Evolutionary conservation across 169 alveolate species (phyloP).

Genomic region (Plasmodium ovale): DNA sequence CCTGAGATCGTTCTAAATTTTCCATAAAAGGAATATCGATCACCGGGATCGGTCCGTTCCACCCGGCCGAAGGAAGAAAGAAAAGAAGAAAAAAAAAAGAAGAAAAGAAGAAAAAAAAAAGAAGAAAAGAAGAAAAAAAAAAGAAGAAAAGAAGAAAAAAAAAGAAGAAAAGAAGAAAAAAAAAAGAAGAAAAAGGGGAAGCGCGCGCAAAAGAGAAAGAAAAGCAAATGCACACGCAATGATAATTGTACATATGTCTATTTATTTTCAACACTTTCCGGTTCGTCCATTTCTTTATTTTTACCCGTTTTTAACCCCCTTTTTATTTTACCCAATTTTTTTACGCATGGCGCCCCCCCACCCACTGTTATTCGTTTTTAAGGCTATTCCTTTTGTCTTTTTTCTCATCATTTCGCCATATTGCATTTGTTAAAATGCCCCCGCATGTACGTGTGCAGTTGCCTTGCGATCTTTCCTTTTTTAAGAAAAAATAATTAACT

Average conservation of each 20-base stretch:
- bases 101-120: background rate
- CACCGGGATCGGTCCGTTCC: too few relatives aligned
- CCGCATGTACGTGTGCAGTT: too few relatives aligned
- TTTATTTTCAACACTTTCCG: background rate
- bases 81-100: background rate
- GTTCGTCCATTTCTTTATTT: background rate
- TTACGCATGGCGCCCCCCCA: too few relatives aligned
- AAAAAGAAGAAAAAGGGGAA: background rate
- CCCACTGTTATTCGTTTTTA: too few relatives aligned
- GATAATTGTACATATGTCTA: background rate
- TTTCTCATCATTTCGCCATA: too few relatives aligned
- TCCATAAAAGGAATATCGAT: too few relatives aligned
- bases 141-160: background rate
- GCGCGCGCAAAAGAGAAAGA: background rate
- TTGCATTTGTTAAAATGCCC: too few relatives aligned
- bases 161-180: background rate
- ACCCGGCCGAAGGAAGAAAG: background rate
- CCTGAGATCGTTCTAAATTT: too few relatives aligned
- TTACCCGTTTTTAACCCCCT: background rate
- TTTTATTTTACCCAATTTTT: too few relatives aligned
- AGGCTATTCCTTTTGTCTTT: too few relatives aligned
- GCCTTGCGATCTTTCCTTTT: too few relatives aligned
- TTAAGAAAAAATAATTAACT: background rate
- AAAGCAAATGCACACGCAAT: background rate
- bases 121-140: background rate